These are phyloP conservation scores for Blastobotrys robertii DNA, from an alignment of 805 yeast species.

Conservation along the genomic window DNA sequence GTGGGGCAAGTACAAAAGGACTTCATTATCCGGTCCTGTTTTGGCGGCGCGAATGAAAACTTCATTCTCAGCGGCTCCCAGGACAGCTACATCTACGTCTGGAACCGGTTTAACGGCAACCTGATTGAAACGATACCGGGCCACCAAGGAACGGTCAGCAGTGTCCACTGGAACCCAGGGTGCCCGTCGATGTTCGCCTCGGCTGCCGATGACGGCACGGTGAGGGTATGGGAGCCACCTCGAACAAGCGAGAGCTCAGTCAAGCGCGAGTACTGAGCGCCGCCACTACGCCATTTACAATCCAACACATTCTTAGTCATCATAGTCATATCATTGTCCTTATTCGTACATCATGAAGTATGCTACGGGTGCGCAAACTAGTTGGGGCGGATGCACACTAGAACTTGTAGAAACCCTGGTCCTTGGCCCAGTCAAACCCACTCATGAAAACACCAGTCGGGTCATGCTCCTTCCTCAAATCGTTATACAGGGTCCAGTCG, in stretches of 20 bases:
- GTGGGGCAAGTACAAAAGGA: slow-evolving; percentile 65
- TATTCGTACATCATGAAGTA: too few species aligned
- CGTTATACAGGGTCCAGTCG: slow-evolving; percentile 50
- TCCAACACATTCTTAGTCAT: too few species aligned
- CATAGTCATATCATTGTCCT: too few species aligned
- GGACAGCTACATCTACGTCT: slow-evolving; percentile 66
- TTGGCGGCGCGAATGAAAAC: slow-evolving; percentile 64
- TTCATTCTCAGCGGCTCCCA: slow-evolving; percentile 75
- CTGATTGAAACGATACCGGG: slow-evolving; percentile 52
- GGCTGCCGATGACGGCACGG: slow-evolving; percentile 71
- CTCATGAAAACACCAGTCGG: slow-evolving; percentile 62
- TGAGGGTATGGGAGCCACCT: slow-evolving; percentile 37
- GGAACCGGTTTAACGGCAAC: slow-evolving; percentile 68
- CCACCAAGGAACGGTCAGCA: slow-evolving; percentile 59
- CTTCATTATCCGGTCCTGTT: slow-evolving; percentile 63
- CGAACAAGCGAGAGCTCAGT: not conserved
- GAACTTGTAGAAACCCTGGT: too few species aligned
- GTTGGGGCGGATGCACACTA: too few species aligned
- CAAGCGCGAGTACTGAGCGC: too few species aligned
- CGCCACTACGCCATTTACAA: too few species aligned
- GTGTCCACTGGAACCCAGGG: slow-evolving; percentile 64
- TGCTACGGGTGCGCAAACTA: too few species aligned
- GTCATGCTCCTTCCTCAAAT: slow-evolving; percentile 58
- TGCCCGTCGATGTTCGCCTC: slow-evolving; percentile 54
- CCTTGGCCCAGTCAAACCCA: too few species aligned